Conservation (phyloP, 306 rosid genomes). For the Rosa multiflora region DNA sequence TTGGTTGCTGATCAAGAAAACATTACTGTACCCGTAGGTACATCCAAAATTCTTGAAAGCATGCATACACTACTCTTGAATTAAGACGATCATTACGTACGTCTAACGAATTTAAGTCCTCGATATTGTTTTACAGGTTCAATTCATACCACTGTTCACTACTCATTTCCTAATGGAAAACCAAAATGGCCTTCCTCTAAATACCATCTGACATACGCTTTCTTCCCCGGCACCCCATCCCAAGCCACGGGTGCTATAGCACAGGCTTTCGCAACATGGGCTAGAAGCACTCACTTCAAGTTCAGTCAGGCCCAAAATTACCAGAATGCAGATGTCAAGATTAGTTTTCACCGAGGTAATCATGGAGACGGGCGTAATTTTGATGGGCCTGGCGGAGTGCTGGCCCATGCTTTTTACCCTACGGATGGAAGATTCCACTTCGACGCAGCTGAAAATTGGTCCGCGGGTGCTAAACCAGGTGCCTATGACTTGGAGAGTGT, state of each 20-base stretch:
- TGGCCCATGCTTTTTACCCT: conserved; percentile 36
- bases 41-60: too few relatives aligned
- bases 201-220: conserved; percentile 18
- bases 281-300: conserved; percentile 13
- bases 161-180: conserved; percentile 5
- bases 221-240: not conserved
- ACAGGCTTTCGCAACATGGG: conserved; percentile 34
- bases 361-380: conserved; percentile 34
- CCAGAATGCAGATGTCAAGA: not conserved
- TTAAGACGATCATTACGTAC: too few relatives aligned
- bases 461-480: not conserved
- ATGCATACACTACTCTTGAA: too few relatives aligned
- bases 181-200: conserved; percentile 28
- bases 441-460: conserved; percentile 33
- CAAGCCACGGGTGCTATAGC: conserved; percentile 4
- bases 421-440: conserved; percentile 36
- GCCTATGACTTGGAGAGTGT: conserved; percentile 24
- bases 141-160: conserved; percentile 12
- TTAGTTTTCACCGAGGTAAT: conserved; percentile 15
- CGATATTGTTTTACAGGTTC: not conserved
- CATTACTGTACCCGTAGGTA: too few relatives aligned
- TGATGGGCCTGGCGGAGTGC: conserved; percentile 20
- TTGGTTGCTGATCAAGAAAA: too few relatives aligned
- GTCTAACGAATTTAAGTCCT: too few relatives aligned
- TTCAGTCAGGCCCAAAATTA: conserved; percentile 6